Conservation (phyloP, 768 basidiomycete species). For the Auricularia sp. region DNA sequence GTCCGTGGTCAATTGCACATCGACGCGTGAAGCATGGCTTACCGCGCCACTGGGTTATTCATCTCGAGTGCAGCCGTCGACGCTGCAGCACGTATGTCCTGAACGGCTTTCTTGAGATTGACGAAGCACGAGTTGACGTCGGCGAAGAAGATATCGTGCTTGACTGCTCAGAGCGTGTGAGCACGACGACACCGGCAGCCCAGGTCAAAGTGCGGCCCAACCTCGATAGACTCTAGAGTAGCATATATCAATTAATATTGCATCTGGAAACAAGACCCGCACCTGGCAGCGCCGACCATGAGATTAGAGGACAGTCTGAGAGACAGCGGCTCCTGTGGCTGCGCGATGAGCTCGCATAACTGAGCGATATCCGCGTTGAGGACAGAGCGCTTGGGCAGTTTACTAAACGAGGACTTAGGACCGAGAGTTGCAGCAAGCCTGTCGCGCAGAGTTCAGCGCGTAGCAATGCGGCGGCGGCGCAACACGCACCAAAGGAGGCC, state of each 20-base stretch:
- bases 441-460: neutral
- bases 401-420: conserved; percentile 76
- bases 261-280: conserved; percentile 18
- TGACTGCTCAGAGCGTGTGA: conserved; percentile 36
- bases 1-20: neutral
- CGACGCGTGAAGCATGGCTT: conserved; percentile 12
- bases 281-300: conserved; percentile 86
- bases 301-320: conserved; percentile 79
- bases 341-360: conserved; percentile 68
- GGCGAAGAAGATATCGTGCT: conserved; percentile 71
- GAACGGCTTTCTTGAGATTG: conserved; percentile 67
- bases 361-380: conserved; percentile 73
- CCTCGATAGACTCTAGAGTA: conserved; percentile 39
- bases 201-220: conserved; percentile 9
- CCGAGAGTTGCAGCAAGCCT: conserved; percentile 92
- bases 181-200: neutral
- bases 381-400: conserved; percentile 74
- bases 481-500: conserved; percentile 67
- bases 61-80: conserved; percentile 55
- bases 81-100: conserved; percentile 42
- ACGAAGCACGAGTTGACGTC: conserved; percentile 74
- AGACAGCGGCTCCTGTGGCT: conserved; percentile 80
- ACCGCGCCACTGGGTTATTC: conserved; percentile 58
- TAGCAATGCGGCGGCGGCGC: neutral
- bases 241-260: conserved; percentile 10